Base-by-base conservation (phyloP, 2,329 filamentous ascomycete genomes). In the Ascochyta koolunga region DNA sequence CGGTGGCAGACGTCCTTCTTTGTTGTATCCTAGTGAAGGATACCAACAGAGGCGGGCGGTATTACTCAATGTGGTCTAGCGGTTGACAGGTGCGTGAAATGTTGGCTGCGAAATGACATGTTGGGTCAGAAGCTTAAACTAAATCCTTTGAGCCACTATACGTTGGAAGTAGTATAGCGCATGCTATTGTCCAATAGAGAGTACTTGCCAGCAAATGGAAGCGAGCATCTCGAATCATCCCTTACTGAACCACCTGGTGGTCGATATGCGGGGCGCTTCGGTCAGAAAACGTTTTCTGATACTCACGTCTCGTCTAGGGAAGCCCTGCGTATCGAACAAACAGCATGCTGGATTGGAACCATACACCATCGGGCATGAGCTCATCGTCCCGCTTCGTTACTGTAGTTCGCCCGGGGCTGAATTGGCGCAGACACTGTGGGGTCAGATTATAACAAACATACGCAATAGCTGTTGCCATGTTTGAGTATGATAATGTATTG, bases 201-300 rank as follows among this genome's bases (percentile, higher is more conserved):
- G 27, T 29, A 5, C 15, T 16, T 31, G 24, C 18, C 21, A 16
- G 22, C 5, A 10, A 29, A 37, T 32, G 9, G 40, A 46, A 40
- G 45, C 45, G 35, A 45, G 16, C 22, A 15, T 13, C 9, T 41
- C 7, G 35, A 8, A 7, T 29, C 36, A 50, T 45, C 51, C 51
- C 51, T 54, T 54, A 40, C 51, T 54, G 51, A 49, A 45, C 40
- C 11, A 29, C 13, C 16, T 39, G 40, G 35, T 40, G 37, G n/a
- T 6, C 10, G 15, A 36, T 31, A 24, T 41, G 29, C 36, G 29
- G 16, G 16, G 45, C 21, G 16, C 29, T 41, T 18, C 29, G 40
- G 50, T 50, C 35, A 40, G 36, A 37, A 32, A 50, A 38, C 6
- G 5, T 25, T 6, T 11, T 37, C 24, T 21, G 19, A 10, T 35